These are phyloP conservation scores for Parachlorella kessleri DNA, from an alignment of 139 green algal species.

Conservation along the genomic window DNA sequence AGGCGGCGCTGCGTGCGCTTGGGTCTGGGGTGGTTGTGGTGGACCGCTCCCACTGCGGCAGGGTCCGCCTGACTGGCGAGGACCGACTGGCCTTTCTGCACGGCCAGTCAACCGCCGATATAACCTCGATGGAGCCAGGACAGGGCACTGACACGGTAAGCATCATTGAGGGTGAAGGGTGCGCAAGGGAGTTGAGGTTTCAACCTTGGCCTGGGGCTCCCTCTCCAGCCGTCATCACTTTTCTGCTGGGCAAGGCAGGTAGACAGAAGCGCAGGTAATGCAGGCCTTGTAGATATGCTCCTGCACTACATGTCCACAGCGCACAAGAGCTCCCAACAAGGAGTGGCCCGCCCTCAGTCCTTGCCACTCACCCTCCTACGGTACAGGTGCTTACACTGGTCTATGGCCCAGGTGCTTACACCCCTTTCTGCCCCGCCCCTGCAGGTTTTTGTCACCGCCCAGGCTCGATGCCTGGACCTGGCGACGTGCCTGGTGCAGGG, in stretches of 20 bases:
- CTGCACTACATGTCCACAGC: too few species aligned
- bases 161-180: neutral
- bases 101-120: slow-evolving; percentile 67
- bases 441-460: slow-evolving; percentile 71
- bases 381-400: too few species aligned
- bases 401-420: neutral
- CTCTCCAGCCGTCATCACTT: too few species aligned
- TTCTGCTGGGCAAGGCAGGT: neutral
- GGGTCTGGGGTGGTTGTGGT: slow-evolving; percentile 57
- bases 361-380: too few species aligned
- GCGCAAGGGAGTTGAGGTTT: neutral
- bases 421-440: neutral
- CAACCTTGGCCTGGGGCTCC: too few species aligned
- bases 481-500: slow-evolving; percentile 49
- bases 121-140: slow-evolving; percentile 51
- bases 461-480: slow-evolving; percentile 69
- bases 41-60: slow-evolving; percentile 80
- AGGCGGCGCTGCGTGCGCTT: slow-evolving; percentile 50
- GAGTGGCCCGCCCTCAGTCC: too few species aligned
- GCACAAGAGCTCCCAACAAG: too few species aligned
- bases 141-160: slow-evolving; percentile 65
- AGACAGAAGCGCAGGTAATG: too few species aligned
- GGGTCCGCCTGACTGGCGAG: slow-evolving; percentile 63
- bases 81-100: slow-evolving; percentile 69
- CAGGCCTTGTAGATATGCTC: too few species aligned